Base-by-base conservation (phyloP, 257 asterid genomes). In the Gynochthodes officinalis region DNA sequence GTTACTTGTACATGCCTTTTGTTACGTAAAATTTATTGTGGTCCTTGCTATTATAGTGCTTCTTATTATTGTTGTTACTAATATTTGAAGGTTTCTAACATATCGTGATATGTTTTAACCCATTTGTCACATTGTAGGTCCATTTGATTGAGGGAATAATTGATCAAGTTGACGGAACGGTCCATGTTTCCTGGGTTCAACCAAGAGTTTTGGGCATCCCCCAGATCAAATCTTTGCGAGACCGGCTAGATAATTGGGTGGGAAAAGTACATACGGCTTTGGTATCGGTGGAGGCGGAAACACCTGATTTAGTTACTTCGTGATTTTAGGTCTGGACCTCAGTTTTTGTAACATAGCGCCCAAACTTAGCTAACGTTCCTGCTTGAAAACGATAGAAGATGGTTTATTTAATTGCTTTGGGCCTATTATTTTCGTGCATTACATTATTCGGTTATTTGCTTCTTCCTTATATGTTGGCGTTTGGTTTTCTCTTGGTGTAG, bases 91-190 rank as follows among this genome's bases (percentile, higher is more conserved):
- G 19, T n/a, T 48, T 33, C 14, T 3, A 5, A n/a, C 7, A 50
- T 49, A 25, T 33, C 59, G 32, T 61, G 12, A 4, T 35, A 40
- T n/a, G n/a, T 23, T 59, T n/a, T 25, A 61, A 39, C 50, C 33
- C 57, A 33, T 25, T 0, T 37, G 5, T 33, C 18, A 49, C 73
- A 37, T 67, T 86, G 79, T 80, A 94, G 98, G 97, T 89, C 63
- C 99, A 87, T 84, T 87, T 95, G 73, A 89, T 95, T 3, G 97
- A 91, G 84, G 99, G 99, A 70, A 89, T 94, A 62, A 90, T 94
- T 21, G 95, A 89, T 81, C 96, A 94, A 86, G 97, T 94, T 6
- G 96, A 94, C 72, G 97, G 96, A 75, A 88, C 96, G 0, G 93
- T 91, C 52, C 88, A 89, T 35, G 97, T 92, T 32, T 89, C 97